A percentile compares a stretch with the other conserved stretches of the same genome.
Conservation (phyloP, 2,329 filamentous ascomycete species). For the Colletotrichum orchidophilum region DNA sequence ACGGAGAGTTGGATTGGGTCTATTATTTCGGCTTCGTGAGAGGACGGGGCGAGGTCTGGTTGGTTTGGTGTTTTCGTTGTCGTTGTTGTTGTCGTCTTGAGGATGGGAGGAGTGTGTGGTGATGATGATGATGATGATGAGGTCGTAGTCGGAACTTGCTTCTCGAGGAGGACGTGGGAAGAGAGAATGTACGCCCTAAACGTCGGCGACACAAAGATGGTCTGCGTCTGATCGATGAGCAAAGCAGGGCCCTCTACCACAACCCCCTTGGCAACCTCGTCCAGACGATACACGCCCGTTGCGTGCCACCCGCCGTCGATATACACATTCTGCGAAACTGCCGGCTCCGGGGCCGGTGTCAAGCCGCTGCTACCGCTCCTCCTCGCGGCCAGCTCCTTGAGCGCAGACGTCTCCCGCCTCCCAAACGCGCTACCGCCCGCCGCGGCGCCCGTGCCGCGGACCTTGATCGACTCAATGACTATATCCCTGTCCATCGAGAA, state of each 20-base stretch:
- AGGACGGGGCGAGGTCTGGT: too few relatives aligned
- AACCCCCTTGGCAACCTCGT: constrained; percentile 35
- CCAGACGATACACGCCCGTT: constrained; percentile 41
- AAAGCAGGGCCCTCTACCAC: constrained; percentile 44
- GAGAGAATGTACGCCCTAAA: constrained; percentile 42
- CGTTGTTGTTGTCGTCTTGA: accelerated
- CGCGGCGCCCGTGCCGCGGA: constrained; percentile 40
- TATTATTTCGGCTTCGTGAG: constrained; percentile 36
- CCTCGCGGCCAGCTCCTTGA: constrained; percentile 26
- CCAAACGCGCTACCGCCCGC: constrained; percentile 5
- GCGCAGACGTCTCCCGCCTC: constrained; percentile 27
- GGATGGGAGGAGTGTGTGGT: neutral
- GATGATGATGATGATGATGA: neutral
- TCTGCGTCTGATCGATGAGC: constrained; percentile 44
- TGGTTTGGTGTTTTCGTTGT: neutral
- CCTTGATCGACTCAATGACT: constrained; percentile 27
- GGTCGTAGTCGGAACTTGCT: neutral
- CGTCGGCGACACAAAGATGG: constrained; percentile 39
- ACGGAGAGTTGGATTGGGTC: constrained; percentile 64
- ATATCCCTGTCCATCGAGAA: constrained; percentile 29
- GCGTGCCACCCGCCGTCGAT: constrained; percentile 40
- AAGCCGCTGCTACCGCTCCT: neutral
- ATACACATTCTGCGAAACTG: constrained; percentile 40
- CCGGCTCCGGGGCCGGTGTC: constrained; percentile 7
- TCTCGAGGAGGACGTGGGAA: constrained; percentile 44